A percentile compares a stretch with the other conserved stretches of the same genome.
phyloP scores from a whole-genome alignment of 441 rosid species.

The Adansonia rubrostipa region DNA sequence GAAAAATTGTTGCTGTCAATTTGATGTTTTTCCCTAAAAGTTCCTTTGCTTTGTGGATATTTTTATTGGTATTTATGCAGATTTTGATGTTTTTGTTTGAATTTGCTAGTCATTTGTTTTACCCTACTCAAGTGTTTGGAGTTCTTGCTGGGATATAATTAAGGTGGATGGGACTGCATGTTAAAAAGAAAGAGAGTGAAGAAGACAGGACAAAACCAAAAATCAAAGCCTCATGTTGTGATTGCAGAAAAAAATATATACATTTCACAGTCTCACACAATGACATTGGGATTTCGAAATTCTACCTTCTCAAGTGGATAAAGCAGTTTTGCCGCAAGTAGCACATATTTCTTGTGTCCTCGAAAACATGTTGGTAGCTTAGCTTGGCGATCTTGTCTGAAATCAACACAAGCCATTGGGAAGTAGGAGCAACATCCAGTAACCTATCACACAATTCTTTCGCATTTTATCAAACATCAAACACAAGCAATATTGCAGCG shows the following conservation, averaged over 20 bases:
- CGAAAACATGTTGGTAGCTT: conserved; percentile 91
- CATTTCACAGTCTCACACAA: background rate
- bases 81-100: too few species aligned
- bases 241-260: background rate
- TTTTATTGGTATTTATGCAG: too few species aligned
- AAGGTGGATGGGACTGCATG: too few species aligned
- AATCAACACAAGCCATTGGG: conserved; percentile 37
- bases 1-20: too few species aligned
- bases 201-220: too few species aligned
- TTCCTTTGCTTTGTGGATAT: too few species aligned
- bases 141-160: too few species aligned
- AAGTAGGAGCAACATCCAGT: conserved; percentile 30
- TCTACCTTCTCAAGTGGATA: conserved; percentile 96
- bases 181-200: too few species aligned
- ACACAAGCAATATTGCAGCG: conserved; percentile 24
- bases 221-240: background rate
- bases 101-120: too few species aligned
- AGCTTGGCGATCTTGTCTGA: conserved; percentile 92
- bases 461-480: conserved; percentile 10
- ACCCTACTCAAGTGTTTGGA: too few species aligned
- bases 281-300: conserved; percentile 9
- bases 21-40: too few species aligned
- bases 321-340: conserved; percentile 89
- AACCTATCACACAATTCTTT: conserved; percentile 15
- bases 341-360: conserved; percentile 97